Conservation (phyloP, 2,329 filamentous ascomycete genomes). For the Cercospora citrullina region DNA sequence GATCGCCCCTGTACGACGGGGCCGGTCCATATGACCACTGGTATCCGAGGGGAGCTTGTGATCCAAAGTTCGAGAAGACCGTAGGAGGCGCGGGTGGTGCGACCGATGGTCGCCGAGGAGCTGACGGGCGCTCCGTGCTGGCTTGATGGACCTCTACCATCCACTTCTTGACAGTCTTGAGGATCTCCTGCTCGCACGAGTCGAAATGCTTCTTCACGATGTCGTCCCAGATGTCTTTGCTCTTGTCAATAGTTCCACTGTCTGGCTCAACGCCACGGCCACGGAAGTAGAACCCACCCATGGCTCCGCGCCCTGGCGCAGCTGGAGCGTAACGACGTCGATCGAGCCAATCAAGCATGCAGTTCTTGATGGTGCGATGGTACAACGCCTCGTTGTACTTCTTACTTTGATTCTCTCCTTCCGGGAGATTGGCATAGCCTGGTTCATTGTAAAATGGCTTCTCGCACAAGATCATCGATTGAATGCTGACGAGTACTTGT, state of each 20-base stretch:
- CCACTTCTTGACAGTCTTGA: slow-evolving; percentile 17
- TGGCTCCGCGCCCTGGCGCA: not conserved
- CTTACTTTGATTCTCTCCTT: slow-evolving; percentile 20
- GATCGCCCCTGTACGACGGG: not conserved
- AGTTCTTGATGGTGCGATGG: slow-evolving; percentile 36
- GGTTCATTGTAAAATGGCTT: slow-evolving; percentile 58
- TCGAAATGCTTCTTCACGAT: slow-evolving; percentile 23
- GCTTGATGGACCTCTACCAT: not conserved
- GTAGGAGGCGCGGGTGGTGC: not conserved
- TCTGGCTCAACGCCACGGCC: not conserved
- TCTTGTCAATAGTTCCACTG: not conserved
- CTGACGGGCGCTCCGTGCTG: not conserved
- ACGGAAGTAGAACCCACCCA: not conserved
- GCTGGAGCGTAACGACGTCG: not conserved
- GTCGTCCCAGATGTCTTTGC: slow-evolving; percentile 19
- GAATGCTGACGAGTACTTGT: slow-evolving; percentile 56
- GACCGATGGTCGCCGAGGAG: not conserved
- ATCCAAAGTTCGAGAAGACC: not conserved
- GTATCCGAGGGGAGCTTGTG: not conserved
- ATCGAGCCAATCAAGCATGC: slow-evolving; percentile 40
- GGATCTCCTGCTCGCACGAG: slow-evolving; percentile 11
- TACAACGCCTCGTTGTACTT: slow-evolving; percentile 36
- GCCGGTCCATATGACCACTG: not conserved
- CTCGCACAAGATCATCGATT: slow-evolving; percentile 58
- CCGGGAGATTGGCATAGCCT: slow-evolving; percentile 34